A percentile compares a stretch with the other conserved stretches of the same genome.
phyloP scores from a whole-genome alignment of 352 stramenopile species.

The Albugo laibachii region DNA sequence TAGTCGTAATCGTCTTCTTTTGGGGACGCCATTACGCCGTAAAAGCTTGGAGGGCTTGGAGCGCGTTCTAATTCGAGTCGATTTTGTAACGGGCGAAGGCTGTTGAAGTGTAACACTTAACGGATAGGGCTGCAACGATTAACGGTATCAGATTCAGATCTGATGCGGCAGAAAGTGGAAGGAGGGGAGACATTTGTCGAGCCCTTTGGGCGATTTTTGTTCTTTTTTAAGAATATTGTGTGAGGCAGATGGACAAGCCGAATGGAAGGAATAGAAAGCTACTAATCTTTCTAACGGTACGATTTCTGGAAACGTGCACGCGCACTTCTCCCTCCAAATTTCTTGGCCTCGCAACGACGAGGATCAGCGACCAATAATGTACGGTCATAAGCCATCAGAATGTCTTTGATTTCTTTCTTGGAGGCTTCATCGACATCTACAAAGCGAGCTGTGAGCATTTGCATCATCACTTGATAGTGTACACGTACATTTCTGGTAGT shows the following conservation, averaged over 20 bases:
- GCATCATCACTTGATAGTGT: slow-evolving; percentile 1
- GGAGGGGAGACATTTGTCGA: too few relatives aligned
- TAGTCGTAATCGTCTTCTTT: slow-evolving; percentile 83
- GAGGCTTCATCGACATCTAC: slow-evolving; percentile 96
- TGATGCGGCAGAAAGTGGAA: too few relatives aligned
- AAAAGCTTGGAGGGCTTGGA: too few relatives aligned
- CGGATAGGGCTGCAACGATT: too few relatives aligned
- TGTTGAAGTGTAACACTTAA: too few relatives aligned
- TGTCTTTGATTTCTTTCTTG: slow-evolving; percentile 99
- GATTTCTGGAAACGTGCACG: slow-evolving; percentile 99
- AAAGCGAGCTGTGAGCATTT: background rate
- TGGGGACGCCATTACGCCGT: slow-evolving; percentile 39
- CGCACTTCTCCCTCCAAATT: slow-evolving; percentile 96
- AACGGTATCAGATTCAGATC: too few relatives aligned
- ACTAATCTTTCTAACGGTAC: slow-evolving; percentile 87
- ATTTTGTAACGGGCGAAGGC: too few relatives aligned
- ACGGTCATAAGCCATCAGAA: slow-evolving; percentile 96
- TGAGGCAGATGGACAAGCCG: too few relatives aligned
- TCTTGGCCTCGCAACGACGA: slow-evolving; percentile 98
- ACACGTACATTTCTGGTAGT: slow-evolving; percentile 98
- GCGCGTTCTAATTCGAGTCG: too few relatives aligned
- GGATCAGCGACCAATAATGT: slow-evolving; percentile 97
- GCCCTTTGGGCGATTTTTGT: too few relatives aligned
- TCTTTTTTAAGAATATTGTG: too few relatives aligned
- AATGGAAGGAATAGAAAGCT: too few relatives aligned